Conservation (phyloP, 768 basidiomycete species). For the Heimioporus sp. region DNA sequence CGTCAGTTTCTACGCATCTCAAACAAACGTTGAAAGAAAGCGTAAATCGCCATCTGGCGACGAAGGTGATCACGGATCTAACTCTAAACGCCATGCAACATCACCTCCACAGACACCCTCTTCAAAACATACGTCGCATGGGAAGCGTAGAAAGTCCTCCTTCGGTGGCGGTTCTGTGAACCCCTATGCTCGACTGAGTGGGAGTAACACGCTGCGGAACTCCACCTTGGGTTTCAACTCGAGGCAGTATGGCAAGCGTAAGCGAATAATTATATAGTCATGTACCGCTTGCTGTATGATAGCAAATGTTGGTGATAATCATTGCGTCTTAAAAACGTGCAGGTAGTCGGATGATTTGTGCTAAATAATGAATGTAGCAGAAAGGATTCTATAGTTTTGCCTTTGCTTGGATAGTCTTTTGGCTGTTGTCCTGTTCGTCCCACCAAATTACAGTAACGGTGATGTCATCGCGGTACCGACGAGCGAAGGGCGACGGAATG, state of each 20-base stretch:
- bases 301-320: conserved; percentile 2
- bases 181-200: conserved; percentile 35
- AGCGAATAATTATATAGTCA: conserved; percentile 37
- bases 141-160: conserved; percentile 27
- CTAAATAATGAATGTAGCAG: not conserved
- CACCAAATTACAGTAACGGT: conserved; percentile 86
- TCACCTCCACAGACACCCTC: conserved; percentile 24
- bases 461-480: conserved; percentile 80
- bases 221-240: conserved; percentile 21
- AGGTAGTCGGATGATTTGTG: not conserved
- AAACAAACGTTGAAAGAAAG: conserved; percentile 31
- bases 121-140: conserved; percentile 18
- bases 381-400: conserved; percentile 47
- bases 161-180: conserved; percentile 31
- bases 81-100: conserved; percentile 15
- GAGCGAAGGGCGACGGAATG: conserved; percentile 77
- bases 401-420: conserved; percentile 38
- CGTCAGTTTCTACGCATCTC: conserved; percentile 38
- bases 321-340: not conserved
- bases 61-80: conserved; percentile 25
- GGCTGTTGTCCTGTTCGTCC: conserved; percentile 56
- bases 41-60: conserved; percentile 39
- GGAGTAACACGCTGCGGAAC: conserved; percentile 34
- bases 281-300: conserved; percentile 12
- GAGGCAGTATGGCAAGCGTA: conserved; percentile 29